Evolutionary conservation across 768 basidiomycete genomes (phyloP).

Genomic region (Tricholoma flavovirens): DNA sequence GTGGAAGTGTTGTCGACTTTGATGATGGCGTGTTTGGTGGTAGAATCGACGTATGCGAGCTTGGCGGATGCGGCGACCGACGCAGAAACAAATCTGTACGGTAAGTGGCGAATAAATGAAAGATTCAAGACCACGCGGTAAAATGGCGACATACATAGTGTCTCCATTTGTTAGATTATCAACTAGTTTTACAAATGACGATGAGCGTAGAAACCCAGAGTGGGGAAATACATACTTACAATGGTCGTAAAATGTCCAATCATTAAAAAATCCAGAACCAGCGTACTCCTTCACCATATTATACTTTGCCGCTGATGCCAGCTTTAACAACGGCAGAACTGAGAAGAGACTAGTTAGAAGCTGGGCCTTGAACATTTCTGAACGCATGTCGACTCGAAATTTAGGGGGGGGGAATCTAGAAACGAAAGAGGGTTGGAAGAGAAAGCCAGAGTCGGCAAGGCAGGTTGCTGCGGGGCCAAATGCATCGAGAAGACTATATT

Average conservation of each 20-base stretch:
- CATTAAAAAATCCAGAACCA: slow-evolving; percentile 60
- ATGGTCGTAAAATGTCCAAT: slow-evolving; percentile 59
- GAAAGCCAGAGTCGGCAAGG: background rate
- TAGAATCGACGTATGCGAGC: slow-evolving; percentile 56
- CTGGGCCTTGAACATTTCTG: background rate
- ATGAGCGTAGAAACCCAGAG: background rate
- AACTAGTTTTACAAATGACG: slow-evolving; percentile 27
- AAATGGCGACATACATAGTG: slow-evolving; percentile 32
- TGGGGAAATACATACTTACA: slow-evolving; percentile 31
- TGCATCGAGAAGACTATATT: too few relatives aligned
- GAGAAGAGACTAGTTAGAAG: background rate
- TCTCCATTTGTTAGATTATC: slow-evolving; percentile 72
- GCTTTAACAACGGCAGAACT: background rate
- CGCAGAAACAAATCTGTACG: slow-evolving; percentile 43
- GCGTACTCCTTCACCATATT: slow-evolving; percentile 50
- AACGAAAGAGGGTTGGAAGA: background rate
- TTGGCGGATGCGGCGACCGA: slow-evolving; percentile 39
- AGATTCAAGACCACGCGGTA: background rate
- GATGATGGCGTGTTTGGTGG: slow-evolving; percentile 69
- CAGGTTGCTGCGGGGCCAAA: background rate
- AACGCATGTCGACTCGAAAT: background rate
- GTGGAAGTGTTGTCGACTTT: slow-evolving; percentile 66
- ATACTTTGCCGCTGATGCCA: slow-evolving; percentile 28
- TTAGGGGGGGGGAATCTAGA: background rate
- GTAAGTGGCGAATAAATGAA: background rate